These are phyloP conservation scores for Mayamaea pseudoterrestris DNA, from an alignment of 108 stramenopile genomes.

Conservation along the genomic window DNA sequence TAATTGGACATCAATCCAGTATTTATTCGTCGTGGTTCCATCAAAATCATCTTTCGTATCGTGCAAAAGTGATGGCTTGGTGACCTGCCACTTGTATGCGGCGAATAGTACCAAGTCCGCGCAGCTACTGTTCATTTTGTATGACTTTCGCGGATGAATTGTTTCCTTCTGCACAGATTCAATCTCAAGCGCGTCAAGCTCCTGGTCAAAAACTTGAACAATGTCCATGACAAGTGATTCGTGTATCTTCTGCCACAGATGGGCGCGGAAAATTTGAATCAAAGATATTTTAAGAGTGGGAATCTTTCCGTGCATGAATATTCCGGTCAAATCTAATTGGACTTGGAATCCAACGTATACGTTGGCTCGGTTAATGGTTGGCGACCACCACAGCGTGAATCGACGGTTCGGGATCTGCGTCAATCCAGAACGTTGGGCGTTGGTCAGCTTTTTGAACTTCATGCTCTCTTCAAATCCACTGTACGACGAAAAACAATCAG, in stretches of 20 bases:
- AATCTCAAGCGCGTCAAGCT: conserved; percentile 95
- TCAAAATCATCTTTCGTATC: conserved; percentile 96
- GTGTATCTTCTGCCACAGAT: conserved; percentile 99
- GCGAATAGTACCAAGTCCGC: conserved; percentile 98
- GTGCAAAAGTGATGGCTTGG: conserved; percentile 93
- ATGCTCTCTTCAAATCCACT: conserved; percentile 98
- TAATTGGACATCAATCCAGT: conserved; percentile 98
- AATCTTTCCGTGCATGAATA: conserved; percentile 99
- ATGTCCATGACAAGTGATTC: conserved; percentile 98
- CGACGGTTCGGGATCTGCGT: conserved; percentile 99
- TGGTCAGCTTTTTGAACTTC: conserved; percentile 98
- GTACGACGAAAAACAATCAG: too few relatives aligned
- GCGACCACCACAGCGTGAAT: conserved; percentile 99
- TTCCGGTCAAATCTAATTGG: conserved; percentile 98
- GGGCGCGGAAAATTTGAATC: conserved; percentile 91
- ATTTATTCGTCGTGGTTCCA: conserved; percentile 92
- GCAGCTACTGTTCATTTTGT: conserved; percentile 99
- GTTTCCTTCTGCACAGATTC: conserved; percentile 99
- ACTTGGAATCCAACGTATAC: conserved; percentile 99
- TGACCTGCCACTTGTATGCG: conserved; percentile 97
- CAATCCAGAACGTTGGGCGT: conserved; percentile 97
- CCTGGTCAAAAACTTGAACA: conserved; percentile 96
- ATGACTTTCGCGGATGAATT: conserved; percentile 98
- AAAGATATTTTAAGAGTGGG: conserved; percentile 94
- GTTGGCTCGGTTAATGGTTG: conserved; percentile 98